phyloP scores from a whole-genome alignment of 2,329 filamentous ascomycete genomes.

The Verticillium albo-atrum region DNA sequence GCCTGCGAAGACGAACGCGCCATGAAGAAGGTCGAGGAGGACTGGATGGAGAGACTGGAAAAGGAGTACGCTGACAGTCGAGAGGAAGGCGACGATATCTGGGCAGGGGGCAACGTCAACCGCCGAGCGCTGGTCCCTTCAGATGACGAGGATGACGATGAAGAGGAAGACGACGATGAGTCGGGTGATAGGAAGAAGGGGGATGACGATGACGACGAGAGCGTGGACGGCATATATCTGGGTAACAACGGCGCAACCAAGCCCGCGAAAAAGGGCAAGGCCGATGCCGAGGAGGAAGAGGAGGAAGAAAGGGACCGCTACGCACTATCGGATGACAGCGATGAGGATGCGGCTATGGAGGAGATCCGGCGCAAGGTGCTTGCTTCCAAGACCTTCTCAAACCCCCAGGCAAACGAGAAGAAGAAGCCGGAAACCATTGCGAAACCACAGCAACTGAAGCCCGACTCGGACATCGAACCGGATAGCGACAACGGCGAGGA shows the following conservation, averaged over 20 bases:
- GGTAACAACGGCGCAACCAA: conserved; percentile 16
- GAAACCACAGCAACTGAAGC: conserved; percentile 48
- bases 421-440: conserved; percentile 62
- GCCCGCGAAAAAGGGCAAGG: conserved; percentile 40
- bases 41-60: conserved; percentile 87
- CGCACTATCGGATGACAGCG: conserved; percentile 72
- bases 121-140: conserved; percentile 49
- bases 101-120: conserved; percentile 90
- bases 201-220: conserved; percentile 38
- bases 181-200: conserved; percentile 27
- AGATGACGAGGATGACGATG: conserved; percentile 49
- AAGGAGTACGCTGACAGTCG: conserved; percentile 81
- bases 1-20: conserved; percentile 76
- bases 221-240: conserved; percentile 55
- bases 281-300: conserved; percentile 34
- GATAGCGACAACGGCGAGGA: conserved; percentile 64
- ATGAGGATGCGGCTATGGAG: conserved; percentile 84
- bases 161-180: conserved; percentile 44
- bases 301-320: conserved; percentile 60
- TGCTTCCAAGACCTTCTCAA: conserved; percentile 82
- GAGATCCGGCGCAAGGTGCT: conserved; percentile 88
- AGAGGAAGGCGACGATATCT: conserved; percentile 68
- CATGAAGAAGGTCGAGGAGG: conserved; percentile 78
- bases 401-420: conserved; percentile 40
- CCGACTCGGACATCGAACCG: conserved; percentile 64